Evolutionary conservation across 140 eudicot species (phyloP).

Genomic region (Ambrosia hybrid): DNA sequence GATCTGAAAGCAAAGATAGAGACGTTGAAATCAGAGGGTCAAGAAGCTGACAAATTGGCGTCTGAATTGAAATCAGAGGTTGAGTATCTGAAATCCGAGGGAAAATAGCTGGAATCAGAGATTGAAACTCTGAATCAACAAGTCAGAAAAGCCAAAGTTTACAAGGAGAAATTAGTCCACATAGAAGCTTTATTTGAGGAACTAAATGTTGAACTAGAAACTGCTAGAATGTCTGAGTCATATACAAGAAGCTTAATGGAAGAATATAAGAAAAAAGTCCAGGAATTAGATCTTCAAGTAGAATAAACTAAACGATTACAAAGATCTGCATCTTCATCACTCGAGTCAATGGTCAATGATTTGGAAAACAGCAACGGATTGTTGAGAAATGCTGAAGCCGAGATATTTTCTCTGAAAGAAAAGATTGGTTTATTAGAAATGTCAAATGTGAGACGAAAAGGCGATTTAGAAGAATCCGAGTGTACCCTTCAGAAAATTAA

Average conservation of each 20-base stretch:
- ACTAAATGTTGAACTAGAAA: conserved; percentile 76
- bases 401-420: conserved; percentile 74
- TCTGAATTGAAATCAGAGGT: conserved; percentile 36
- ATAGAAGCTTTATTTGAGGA: conserved; percentile 69
- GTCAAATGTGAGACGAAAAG: conserved; percentile 58
- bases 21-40: conserved; percentile 43
- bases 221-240: conserved; percentile 90
- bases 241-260: conserved; percentile 71
- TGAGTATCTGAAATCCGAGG: conserved; percentile 38
- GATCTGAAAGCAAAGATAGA: conserved; percentile 61
- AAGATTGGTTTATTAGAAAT: conserved; percentile 80
- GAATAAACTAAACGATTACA: conserved; percentile 73
- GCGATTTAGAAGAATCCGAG: conserved; percentile 72
- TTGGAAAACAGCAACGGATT: conserved; percentile 63
- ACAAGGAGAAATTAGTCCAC: conserved; percentile 57
- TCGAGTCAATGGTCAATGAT: conserved; percentile 76
- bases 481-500: conserved; percentile 41
- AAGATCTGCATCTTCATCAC: conserved; percentile 78
- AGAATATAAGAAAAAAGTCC: conserved; percentile 73
- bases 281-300: conserved; percentile 64
- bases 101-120: conserved; percentile 48
- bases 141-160: conserved; percentile 51
- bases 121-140: conserved; percentile 50
- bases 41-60: conserved; percentile 40
- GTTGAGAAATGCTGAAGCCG: conserved; percentile 69